Base-by-base conservation (phyloP, 176 grass and related monocot genomes). In the Musa acuminata region DNA sequence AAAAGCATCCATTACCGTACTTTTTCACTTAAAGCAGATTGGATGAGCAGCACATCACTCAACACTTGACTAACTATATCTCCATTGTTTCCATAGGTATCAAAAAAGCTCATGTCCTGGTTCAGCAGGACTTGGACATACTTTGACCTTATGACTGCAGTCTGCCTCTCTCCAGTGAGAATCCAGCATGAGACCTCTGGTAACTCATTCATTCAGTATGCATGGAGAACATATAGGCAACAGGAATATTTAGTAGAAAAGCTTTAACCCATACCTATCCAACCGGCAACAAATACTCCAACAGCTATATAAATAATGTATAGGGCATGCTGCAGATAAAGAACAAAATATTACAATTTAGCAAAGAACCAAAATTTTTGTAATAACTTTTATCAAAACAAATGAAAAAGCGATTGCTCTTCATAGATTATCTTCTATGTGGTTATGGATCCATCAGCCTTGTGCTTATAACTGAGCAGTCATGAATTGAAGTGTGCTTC, bases 91-190 rank as follows among this genome's bases (percentile, higher is more conserved):
- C 95, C 95, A 63, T 99, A 99, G 25, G 95, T 99, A 85, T 99
- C 95, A 85, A 99, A 99, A 72, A 99, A 99, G 75, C 95, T 99
- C 95, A 99, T 99, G 53, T 99, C 95, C 85, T 99, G 95, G 79
- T 91, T 99, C 75, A 99, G 82, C 79, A 99, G 83, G 19, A 99
- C 95, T 52, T 99, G 90, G 65, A 99, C 95, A 59, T 99, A 99
- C 72, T 85, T 99, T 82, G 95, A 94, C 80, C 95, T 89, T 77
- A 99, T 99, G 71, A 99, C 95, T 71, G 95, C 95, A 69, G 95
- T 99, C 71, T 99, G 95, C 48, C 95, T 86, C 69, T 99, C 95
- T 80, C 95, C 95, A 51, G 90, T 99, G 29, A 99, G 84, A 91
- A 99, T 99, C 95, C 95, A 99, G 71, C 95, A 99, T 6, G 95